Evolutionary conservation across 2,329 filamentous ascomycete species (phyloP), one percentile per base, ranked within the genome.

Genomic region (Cucurbitaria berberidis): DNA sequence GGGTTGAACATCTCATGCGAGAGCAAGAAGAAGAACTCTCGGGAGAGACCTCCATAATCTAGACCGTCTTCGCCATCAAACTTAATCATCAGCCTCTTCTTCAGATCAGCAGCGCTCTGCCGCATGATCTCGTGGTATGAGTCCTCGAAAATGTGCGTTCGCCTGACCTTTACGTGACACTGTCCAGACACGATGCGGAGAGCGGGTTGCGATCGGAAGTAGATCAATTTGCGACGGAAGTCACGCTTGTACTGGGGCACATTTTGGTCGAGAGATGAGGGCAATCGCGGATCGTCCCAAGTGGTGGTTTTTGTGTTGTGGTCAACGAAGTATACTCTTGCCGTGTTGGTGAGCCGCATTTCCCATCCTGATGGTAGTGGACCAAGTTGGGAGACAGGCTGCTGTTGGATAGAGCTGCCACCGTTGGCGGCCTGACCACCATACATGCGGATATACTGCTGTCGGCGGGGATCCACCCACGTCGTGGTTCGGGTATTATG

Each of bases 1-100:
- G 95, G 95, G 77, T 99, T 99, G 81, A 99, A 99, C 95, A 99
- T 99, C 81, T 99, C 95, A 79, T 99, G 95, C 15, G 93, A 98
- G 49, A 99, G 86, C 35, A 99, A 82, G 86, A 99, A 99, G 83
- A 99, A 99, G 82, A 99, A 99, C 78, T 99, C 95, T 59, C 86
- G 85, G 30, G 95, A 99, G 50, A 99, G 84, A 83, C 95, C 95
- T 76, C 95, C 95, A 72, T 99, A 99, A 78, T 99, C 95, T 56
- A 99, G 81, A 78, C 95, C 95, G 69, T 99, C 95, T 79, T 99
- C 95, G 43, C 95, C 95, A 65, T 99, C 95, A 66, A 99, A 99
- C 80, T 99, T 99, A 78, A 99, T 96, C 95, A 99, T 99, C 62
- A 99, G 78, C 43, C 95, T 87, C 81, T 99, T 99, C 87, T 99